Evolutionary conservation across 2,329 filamentous ascomycete species (phyloP), one percentile per base, ranked within the genome.

Genomic region (Epichloe sp.): DNA sequence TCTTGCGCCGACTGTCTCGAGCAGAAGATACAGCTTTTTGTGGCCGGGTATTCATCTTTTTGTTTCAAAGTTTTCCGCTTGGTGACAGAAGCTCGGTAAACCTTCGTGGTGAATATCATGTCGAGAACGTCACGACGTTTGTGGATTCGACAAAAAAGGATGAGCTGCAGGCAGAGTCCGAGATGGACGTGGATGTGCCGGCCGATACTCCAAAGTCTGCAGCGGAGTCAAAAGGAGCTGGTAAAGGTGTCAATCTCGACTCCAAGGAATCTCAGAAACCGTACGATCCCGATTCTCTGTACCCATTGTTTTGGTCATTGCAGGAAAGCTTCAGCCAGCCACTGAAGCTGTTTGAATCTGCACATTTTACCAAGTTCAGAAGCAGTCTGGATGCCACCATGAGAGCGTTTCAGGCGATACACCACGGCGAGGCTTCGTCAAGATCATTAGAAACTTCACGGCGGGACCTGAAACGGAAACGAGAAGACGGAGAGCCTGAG

Each of bases 31-130:
- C 93, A 0, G 89, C 94, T 0, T 98, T 99, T 64, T 98, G 93
- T 62, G 93, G 93, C 15, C 80, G 93, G 40, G 93, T 99, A 26
- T 97, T 97, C 67, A 96, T 98, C 56, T 99, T 96, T 67, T 80
- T 98, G 63, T 98, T 97, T 67, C 93, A 98, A 66, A 95, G 89
- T 65, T 97, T 98, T 62, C 93, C 93, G 1, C 75, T 98, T 0
- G 91, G 91, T 35, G 94, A 98, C 68, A 93, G 91, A 65, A 97
- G 93, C 65, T 96, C 93, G 0, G 93, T 98, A 47, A 99, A 99
- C 62, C 75, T 97, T 40, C 81, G 93, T 48, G 93, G 93, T 58
- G 91, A 97, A 69, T 99, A 93, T 59, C 93, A 99, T 62, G 81
- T 86, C 26, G 93, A 97, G 61, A 99, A 98, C 72, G 80, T 90